Conservation (phyloP, 208 protist genomes). For the Leishmania martiniquensis region DNA sequence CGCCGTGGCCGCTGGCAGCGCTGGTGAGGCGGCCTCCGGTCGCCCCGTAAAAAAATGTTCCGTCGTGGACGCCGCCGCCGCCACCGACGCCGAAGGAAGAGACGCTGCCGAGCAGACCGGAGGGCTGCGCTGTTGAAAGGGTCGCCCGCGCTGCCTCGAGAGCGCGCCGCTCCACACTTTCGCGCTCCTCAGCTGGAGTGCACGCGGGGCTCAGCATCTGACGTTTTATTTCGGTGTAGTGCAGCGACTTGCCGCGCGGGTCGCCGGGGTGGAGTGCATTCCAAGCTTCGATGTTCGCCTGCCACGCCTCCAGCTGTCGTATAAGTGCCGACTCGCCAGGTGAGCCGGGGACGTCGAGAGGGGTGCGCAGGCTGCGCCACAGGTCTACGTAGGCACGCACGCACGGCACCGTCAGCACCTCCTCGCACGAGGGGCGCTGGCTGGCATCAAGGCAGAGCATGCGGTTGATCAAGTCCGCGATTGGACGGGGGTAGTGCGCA, state of each 20-base stretch:
- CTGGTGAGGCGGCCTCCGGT: constrained; percentile 13
- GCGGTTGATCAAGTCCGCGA: constrained; percentile 59
- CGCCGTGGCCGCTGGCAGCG: neutral
- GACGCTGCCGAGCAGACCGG: constrained; percentile 7
- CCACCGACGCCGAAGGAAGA: constrained; percentile 12
- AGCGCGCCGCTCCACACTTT: constrained; percentile 22
- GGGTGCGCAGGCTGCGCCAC: constrained; percentile 34
- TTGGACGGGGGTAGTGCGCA: constrained; percentile 57
- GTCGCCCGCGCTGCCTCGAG: constrained; percentile 19
- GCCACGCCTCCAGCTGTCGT: constrained; percentile 40
- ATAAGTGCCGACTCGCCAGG: constrained; percentile 35
- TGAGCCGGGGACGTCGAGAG: constrained; percentile 28
- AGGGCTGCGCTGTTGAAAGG: constrained; percentile 16
- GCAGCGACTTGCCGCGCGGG: constrained; percentile 13
- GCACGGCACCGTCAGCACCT: constrained; percentile 60
- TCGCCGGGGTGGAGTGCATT: constrained; percentile 19
- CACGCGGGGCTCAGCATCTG: constrained; percentile 30
- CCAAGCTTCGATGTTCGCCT: constrained; percentile 10
- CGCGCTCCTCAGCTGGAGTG: constrained; percentile 53
- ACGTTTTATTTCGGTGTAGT: constrained; percentile 34
- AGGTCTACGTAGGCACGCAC: constrained; percentile 56
- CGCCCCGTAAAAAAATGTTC: constrained; percentile 33
- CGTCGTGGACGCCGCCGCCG: constrained; percentile 13
- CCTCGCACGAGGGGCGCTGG: constrained; percentile 64
- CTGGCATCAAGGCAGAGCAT: constrained; percentile 64